Conservation (phyloP, 202 grass and related monocot species). For the Saccharum hybrid region DNA sequence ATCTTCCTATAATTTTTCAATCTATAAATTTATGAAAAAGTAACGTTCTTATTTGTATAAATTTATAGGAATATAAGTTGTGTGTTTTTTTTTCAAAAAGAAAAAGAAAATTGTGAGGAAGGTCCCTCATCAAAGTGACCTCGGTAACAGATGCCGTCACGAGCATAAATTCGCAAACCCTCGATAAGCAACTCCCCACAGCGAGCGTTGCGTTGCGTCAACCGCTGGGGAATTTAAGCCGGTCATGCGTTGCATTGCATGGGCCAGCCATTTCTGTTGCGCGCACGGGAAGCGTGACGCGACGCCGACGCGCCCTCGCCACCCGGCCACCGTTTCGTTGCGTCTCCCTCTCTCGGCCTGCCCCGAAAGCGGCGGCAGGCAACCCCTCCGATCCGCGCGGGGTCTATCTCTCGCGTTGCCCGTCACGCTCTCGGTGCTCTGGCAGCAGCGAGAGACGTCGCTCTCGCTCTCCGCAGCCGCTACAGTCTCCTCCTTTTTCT, state of each 20-base stretch:
- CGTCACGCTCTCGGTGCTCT: too few species aligned
- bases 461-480: neutral
- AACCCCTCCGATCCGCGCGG: neutral
- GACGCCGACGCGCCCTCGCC: neutral
- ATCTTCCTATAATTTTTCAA: too few species aligned
- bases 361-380: neutral
- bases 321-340: neutral
- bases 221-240: slow-evolving; percentile 58
- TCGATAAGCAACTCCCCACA: too few species aligned
- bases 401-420: neutral
- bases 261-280: slow-evolving; percentile 8
- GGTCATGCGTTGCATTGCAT: slow-evolving; percentile 61
- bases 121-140: neutral
- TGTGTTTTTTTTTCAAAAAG: too few species aligned
- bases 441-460: neutral
- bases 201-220: neutral
- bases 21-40: too few species aligned
- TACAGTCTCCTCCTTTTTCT: neutral
- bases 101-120: too few species aligned
- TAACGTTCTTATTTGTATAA: too few species aligned
- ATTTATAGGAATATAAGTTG: too few species aligned
- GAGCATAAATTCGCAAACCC: slow-evolving; percentile 10
- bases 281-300: slow-evolving; percentile 45
- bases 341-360: too few species aligned
- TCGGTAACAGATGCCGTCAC: slow-evolving; percentile 23